Conservation (phyloP, 208 protist genomes). For the Crithidia thermophila region DNA sequence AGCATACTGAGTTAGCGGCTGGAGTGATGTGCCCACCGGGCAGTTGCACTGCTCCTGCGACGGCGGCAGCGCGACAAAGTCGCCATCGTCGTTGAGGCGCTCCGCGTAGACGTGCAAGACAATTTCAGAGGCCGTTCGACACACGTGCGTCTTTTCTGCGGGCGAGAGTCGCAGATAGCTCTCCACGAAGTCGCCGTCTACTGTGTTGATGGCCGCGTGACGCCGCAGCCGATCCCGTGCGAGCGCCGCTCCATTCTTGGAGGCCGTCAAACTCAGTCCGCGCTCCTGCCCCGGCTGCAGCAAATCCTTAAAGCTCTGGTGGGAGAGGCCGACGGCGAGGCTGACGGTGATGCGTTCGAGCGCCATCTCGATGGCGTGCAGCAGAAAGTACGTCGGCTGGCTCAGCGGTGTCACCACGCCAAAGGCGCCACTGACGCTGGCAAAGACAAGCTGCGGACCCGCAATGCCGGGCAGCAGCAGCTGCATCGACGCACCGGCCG, state of each 20-base stretch:
- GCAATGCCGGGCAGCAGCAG: constrained; percentile 44
- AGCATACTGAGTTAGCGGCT: constrained; percentile 12
- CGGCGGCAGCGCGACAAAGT: constrained; percentile 1
- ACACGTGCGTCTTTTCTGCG: constrained; percentile 16
- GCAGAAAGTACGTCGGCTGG: constrained; percentile 49
- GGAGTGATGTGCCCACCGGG: not conserved
- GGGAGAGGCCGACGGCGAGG: constrained; percentile 42
- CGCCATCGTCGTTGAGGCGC: constrained; percentile 5
- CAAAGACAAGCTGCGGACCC: constrained; percentile 70
- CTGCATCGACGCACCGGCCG: not conserved
- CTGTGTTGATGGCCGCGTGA: constrained; percentile 22
- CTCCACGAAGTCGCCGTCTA: constrained; percentile 61
- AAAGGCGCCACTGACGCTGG: constrained; percentile 71
- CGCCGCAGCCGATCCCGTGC: constrained; percentile 19
- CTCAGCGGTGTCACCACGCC: constrained; percentile 70
- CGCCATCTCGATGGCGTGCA: constrained; percentile 55
- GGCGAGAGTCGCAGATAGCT: constrained; percentile 32
- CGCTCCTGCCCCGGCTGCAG: constrained; percentile 56
- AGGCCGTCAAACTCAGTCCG: constrained; percentile 32
- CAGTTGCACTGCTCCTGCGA: constrained; percentile 20
- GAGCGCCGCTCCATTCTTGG: constrained; percentile 12
- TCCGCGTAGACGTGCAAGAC: not conserved
- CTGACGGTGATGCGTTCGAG: constrained; percentile 18
- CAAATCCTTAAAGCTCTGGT: constrained; percentile 50
- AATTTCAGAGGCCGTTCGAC: constrained; percentile 6